Percentiles rank a stretch among this genome's conserved stretches.
phyloP scores from a whole-genome alignment of 2,329 filamentous ascomycete genomes.

The Mariannaea elegans region DNA sequence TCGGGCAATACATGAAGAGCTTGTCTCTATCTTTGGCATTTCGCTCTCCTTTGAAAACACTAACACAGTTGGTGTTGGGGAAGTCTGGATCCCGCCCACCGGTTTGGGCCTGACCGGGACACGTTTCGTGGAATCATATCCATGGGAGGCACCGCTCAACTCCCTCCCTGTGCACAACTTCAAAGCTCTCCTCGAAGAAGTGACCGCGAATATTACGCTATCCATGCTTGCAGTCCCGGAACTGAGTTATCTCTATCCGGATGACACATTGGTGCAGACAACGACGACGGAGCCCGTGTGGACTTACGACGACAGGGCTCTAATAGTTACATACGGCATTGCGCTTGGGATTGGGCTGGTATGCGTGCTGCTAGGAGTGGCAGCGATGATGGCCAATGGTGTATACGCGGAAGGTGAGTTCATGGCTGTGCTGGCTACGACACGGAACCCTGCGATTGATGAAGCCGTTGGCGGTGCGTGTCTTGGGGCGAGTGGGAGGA shows the following conservation, averaged over 20 bases:
- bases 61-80: background rate
- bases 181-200: background rate
- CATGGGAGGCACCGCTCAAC: background rate
- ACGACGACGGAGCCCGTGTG: background rate
- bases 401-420: background rate
- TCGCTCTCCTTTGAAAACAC: too few relatives aligned
- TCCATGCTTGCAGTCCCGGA: background rate
- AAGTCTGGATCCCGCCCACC: background rate
- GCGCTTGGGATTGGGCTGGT: background rate
- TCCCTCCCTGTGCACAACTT: background rate
- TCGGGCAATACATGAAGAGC: background rate
- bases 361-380: background rate
- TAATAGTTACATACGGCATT: background rate
- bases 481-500: too few relatives aligned
- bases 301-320: background rate
- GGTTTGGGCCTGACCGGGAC: background rate
- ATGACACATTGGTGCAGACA: background rate
- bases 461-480: too few relatives aligned
- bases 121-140: background rate
- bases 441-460: background rate
- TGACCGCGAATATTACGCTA: background rate
- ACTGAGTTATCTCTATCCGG: background rate
- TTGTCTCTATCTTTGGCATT: background rate
- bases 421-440: background rate
- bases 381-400: background rate